A percentile compares a stretch with the other conserved stretches of the same genome.
Conservation (phyloP, 768 basidiomycete species). For the Russula sp. region DNA sequence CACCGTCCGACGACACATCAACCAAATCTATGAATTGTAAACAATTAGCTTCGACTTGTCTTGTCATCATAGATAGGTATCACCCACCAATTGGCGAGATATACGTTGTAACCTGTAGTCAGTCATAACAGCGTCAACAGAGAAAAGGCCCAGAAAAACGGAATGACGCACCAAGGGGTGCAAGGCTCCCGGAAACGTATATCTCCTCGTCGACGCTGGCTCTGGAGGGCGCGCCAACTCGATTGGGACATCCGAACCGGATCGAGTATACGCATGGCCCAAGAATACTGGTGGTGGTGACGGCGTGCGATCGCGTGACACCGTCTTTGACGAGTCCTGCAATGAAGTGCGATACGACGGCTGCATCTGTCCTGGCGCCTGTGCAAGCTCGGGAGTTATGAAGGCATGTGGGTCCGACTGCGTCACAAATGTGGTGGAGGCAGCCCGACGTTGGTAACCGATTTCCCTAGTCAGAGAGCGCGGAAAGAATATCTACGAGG, state of each 20-base stretch:
- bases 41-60: neutral
- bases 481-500: conserved; percentile 64
- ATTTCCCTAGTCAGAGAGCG: conserved; percentile 59
- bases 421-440: conserved; percentile 20
- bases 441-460: conserved; percentile 46
- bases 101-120: conserved; percentile 30
- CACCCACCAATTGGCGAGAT: conserved; percentile 34
- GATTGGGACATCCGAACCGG: neutral
- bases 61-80: neutral
- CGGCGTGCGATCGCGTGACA: neutral
- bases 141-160: neutral
- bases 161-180: conserved; percentile 29
- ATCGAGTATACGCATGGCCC: neutral
- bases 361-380: neutral
- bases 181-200: conserved; percentile 9
- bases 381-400: conserved; percentile 1
- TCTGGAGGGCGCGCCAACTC: conserved; percentile 1
- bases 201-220: conserved; percentile 6
- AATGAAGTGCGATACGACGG: neutral
- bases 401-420: conserved; percentile 10
- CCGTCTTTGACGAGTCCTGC: neutral
- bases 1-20: neutral
- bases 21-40: conserved; percentile 5
- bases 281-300: neutral
- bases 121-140: neutral